Evolutionary conservation across 805 yeast genomes (phyloP), one percentile per base, ranked within the genome.

Genomic region (Diddensiella santjacobensis): DNA sequence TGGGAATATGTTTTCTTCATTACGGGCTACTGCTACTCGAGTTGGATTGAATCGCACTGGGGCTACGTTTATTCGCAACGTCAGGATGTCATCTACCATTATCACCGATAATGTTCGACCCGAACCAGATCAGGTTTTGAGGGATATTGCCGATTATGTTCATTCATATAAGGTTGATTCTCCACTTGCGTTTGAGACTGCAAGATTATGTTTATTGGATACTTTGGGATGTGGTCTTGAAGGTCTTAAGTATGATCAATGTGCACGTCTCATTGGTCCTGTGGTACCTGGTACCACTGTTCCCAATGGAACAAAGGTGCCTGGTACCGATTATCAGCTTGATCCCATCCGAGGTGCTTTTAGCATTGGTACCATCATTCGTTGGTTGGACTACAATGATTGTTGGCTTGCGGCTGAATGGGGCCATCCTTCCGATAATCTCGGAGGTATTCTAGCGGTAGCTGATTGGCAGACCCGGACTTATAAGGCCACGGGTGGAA

Each of bases 401-500:
- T 79, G 83, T 62, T 79, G 83, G 83, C 63, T 79, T 36, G 84
- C 83, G 42, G 82, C 81, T n/a, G 83, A 79, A 61, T 79, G 84
- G 83, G 84, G 84, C 3, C 84, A 79, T 61, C 84, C 83, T 20
- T 74, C 80, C 26, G 84, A 79, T 58, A 79, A 79, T 61, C 57
- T 79, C 44, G 83, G 83, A 41, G 80, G 80, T 44, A 77, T 79
- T 49, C 61, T 79, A 11, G 80, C 83, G 1, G 79, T 79, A 29
- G 75, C 82, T 26, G 83, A 79, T 62, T 71, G 76, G 66, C 68
- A 74, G 48, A 73, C 79, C 45, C 70, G 83, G 53, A 58, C 68
- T 20, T 62, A 69, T 45, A 71, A 70, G 56, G 68, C 71, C 15
- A 66, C 70, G 26, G 61, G 62, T 31, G 71, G 70, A 20, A 48